phyloP scores from a whole-genome alignment of 441 rosid genomes.

The Eutrema salsugineum region DNA sequence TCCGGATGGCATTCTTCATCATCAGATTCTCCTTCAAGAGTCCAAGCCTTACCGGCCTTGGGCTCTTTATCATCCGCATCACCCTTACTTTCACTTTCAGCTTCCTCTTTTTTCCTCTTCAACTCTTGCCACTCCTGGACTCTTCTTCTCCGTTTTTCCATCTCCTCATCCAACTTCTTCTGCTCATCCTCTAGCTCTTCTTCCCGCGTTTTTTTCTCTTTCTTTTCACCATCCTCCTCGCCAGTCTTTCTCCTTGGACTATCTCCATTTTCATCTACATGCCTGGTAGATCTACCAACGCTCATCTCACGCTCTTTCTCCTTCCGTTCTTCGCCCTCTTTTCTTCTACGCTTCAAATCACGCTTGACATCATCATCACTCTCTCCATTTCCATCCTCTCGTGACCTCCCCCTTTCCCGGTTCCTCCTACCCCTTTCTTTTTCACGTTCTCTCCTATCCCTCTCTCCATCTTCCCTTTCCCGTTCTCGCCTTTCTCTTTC shows the following conservation, averaged over 20 bases:
- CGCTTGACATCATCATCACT: constrained; percentile 30
- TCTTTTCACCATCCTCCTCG: constrained; percentile 58
- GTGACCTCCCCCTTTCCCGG: constrained; percentile 49
- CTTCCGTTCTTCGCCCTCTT: constrained; percentile 31
- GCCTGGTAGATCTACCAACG: constrained; percentile 40
- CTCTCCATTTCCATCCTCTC: constrained; percentile 35
- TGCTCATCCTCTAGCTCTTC: constrained; percentile 34
- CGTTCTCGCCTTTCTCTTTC: constrained; percentile 38
- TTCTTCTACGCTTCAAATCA: constrained; percentile 29
- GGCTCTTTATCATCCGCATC: constrained; percentile 41
- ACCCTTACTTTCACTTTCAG: constrained; percentile 42
- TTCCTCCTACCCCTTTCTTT: constrained; percentile 44
- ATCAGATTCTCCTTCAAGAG: constrained; percentile 54
- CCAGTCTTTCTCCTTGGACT: constrained; percentile 48
- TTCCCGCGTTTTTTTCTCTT: constrained; percentile 42
- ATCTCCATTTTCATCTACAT: constrained; percentile 28
- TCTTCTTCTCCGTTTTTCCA: constrained; percentile 92
- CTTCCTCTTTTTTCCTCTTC: constrained; percentile 69
- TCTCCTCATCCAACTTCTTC: constrained; percentile 70
- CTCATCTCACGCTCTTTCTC: constrained; percentile 44
- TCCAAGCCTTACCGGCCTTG: constrained; percentile 78
- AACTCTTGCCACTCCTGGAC: constrained; percentile 98
- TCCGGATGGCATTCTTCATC: constrained; percentile 68
- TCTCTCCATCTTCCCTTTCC: constrained; percentile 37
- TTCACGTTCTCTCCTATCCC: constrained; percentile 43